Evolutionary conservation across 148 eudicot genomes (phyloP).

Genomic region (Polygonum maritimum): DNA sequence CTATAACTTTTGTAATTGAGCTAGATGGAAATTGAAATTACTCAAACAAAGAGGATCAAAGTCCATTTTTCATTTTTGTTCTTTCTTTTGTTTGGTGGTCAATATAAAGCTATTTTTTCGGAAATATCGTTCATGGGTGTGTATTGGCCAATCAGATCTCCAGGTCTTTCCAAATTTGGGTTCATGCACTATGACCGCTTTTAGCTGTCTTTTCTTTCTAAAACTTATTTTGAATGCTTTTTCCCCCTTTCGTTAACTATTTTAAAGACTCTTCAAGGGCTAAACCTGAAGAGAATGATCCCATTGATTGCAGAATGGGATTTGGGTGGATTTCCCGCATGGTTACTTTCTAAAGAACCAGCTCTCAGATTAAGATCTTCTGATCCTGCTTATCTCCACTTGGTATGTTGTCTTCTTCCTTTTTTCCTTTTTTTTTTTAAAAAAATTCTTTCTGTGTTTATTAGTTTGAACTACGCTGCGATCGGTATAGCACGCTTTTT

Average conservation of each 20-base stretch:
- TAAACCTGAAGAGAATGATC: neutral
- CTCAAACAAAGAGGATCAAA: neutral
- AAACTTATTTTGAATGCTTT: neutral
- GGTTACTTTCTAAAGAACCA: constrained; percentile 83
- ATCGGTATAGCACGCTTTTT: too few species aligned
- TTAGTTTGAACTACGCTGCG: too few species aligned
- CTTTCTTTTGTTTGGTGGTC: neutral
- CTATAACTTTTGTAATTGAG: neutral
- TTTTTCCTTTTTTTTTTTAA: too few species aligned
- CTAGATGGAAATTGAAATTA: neutral
- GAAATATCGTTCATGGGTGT: neutral
- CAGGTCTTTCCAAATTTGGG: neutral
- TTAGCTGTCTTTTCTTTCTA: neutral
- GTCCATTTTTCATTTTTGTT: neutral
- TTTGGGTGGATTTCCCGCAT: constrained; percentile 94
- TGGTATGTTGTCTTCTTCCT: constrained; percentile 33
- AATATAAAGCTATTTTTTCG: neutral
- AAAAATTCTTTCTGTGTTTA: too few species aligned
- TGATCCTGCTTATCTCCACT: constrained; percentile 57
- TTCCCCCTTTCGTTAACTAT: neutral
- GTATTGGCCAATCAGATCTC: neutral
- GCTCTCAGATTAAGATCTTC: constrained; percentile 76
- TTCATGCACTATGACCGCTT: neutral
- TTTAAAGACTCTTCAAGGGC: neutral
- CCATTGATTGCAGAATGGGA: constrained; percentile 73